Conservation (phyloP, 768 basidiomycete species). For the Xerocomus brunneocitrinus region DNA sequence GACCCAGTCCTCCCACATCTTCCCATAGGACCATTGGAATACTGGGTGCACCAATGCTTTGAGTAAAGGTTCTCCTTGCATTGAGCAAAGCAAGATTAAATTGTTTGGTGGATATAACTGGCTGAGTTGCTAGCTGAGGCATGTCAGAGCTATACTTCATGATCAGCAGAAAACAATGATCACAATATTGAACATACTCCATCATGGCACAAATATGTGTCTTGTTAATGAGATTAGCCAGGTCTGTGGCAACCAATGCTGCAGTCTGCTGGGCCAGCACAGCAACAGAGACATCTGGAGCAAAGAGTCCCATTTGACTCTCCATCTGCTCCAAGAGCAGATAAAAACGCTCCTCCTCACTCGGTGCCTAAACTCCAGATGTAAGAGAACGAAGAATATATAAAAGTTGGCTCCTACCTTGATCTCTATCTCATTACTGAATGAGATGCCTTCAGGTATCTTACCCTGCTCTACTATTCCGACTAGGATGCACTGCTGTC, state of each 20-base stretch:
- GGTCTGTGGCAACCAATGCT: slow-evolving; percentile 79
- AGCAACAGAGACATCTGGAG: slow-evolving; percentile 75
- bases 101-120: slow-evolving; percentile 45
- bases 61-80: slow-evolving; percentile 75
- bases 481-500: slow-evolving; percentile 70
- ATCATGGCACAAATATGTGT: slow-evolving; percentile 47
- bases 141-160: slow-evolving; percentile 4
- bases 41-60: slow-evolving; percentile 94
- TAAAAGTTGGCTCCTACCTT: slow-evolving; percentile 43
- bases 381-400: neutral
- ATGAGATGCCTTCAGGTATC: slow-evolving; percentile 61
- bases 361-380: slow-evolving; percentile 57
- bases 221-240: slow-evolving; percentile 62
- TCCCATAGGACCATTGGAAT: slow-evolving; percentile 97
- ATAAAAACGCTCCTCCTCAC: slow-evolving; percentile 64
- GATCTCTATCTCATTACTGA: slow-evolving; percentile 81
- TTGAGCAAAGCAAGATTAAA: slow-evolving; percentile 68
- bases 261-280: slow-evolving; percentile 83
- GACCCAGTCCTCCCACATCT: slow-evolving; percentile 88
- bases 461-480: slow-evolving; percentile 67
- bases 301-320: slow-evolving; percentile 39
- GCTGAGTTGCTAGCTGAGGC: slow-evolving; percentile 5
- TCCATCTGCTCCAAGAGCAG: slow-evolving; percentile 46
- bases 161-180: neutral
- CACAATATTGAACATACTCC: slow-evolving; percentile 11